These are phyloP conservation scores for Botrytis porri DNA, from an alignment of 2,329 filamentous ascomycete species.

Conservation along the genomic window DNA sequence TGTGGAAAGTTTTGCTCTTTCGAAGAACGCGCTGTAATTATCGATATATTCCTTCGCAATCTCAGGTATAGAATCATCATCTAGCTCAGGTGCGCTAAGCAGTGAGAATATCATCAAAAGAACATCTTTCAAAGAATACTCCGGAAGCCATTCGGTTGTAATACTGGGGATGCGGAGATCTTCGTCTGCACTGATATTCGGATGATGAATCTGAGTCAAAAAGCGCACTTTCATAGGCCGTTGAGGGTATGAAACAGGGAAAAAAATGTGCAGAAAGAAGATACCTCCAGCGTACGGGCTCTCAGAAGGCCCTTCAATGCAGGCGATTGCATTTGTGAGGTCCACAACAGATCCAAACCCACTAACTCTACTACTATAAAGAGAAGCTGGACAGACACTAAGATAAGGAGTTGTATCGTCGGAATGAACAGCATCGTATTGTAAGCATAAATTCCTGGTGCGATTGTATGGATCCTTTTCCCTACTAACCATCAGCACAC, in stretches of 20 bases:
- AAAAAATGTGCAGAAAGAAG: conserved; percentile 5
- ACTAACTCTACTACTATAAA: neutral
- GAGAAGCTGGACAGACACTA: neutral
- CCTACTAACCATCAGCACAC: neutral
- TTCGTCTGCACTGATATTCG: neutral
- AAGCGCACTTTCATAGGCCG: neutral
- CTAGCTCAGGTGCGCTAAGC: neutral
- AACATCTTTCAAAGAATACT: neutral
- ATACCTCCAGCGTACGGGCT: neutral
- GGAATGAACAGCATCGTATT: neutral
- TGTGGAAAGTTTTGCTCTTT: neutral
- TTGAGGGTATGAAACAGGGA: neutral
- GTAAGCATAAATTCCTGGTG: neutral
- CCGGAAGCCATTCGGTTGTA: neutral
- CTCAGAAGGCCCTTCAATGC: neutral
- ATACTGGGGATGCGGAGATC: neutral
- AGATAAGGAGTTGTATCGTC: neutral
- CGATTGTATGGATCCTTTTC: neutral
- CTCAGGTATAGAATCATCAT: neutral
- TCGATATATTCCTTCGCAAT: neutral
- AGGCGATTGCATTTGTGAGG: neutral
- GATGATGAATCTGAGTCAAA: neutral
- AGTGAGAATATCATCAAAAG: neutral
- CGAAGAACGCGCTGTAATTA: neutral
- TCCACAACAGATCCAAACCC: neutral